Percentiles rank a stretch among this genome's conserved stretches.
Evolutionary conservation across 768 basidiomycete genomes (phyloP).

Genomic region (Pisolithus sp.): DNA sequence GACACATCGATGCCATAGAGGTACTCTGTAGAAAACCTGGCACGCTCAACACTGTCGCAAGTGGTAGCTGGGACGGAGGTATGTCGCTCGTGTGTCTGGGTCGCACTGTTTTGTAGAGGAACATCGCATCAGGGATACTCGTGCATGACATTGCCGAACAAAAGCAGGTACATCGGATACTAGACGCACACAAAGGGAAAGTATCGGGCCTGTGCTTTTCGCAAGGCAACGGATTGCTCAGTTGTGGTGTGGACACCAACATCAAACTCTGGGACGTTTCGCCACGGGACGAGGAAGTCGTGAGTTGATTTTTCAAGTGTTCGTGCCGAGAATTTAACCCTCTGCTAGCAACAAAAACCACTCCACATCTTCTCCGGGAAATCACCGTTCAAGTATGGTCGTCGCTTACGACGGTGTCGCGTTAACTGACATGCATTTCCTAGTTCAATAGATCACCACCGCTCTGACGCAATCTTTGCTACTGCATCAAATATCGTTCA

Average conservation of each 20-base stretch:
- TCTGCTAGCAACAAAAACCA: constrained; percentile 42
- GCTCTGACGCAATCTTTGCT: constrained; percentile 82
- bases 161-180: constrained; percentile 48
- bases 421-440: constrained; percentile 1
- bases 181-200: constrained; percentile 78
- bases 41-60: constrained; percentile 73
- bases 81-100: constrained; percentile 24
- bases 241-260: constrained; percentile 77
- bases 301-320: constrained; percentile 18
- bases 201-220: constrained; percentile 78
- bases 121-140: constrained; percentile 56
- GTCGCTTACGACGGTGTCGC: neutral
- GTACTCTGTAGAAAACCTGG: constrained; percentile 67
- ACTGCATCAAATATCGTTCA: constrained; percentile 92
- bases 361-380: constrained; percentile 79
- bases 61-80: constrained; percentile 97
- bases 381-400: constrained; percentile 78
- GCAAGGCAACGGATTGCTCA: constrained; percentile 55
- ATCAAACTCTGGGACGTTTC: constrained; percentile 73
- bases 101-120: neutral
- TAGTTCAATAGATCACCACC: constrained; percentile 93
- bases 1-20: constrained; percentile 94
- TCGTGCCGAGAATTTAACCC: constrained; percentile 4
- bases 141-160: constrained; percentile 71
- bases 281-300: constrained; percentile 32